These are phyloP conservation scores for Verruconis gallopava DNA, from an alignment of 2,329 filamentous ascomycete genomes.

Conservation along the genomic window DNA sequence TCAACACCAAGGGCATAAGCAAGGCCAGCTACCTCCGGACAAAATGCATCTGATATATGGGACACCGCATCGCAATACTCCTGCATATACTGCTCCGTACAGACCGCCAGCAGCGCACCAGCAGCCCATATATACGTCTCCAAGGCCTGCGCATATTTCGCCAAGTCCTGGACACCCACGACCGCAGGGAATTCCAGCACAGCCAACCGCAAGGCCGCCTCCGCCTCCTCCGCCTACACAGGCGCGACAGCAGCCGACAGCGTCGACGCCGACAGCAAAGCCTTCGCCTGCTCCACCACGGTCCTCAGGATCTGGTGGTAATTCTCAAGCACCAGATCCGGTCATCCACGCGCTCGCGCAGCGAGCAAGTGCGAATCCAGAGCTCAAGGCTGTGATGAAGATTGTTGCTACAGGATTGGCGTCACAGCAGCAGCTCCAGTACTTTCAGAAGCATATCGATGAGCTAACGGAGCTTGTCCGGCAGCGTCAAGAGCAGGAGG, in stretches of 20 bases:
- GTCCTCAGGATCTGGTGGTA: not conserved
- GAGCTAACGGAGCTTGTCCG: slow-evolving; percentile 49
- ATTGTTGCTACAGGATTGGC: slow-evolving; percentile 66
- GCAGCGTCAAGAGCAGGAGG: slow-evolving; percentile 10
- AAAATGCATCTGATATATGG: slow-evolving; percentile 4
- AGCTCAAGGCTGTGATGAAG: slow-evolving; percentile 69
- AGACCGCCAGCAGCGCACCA: not conserved
- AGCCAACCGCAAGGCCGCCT: slow-evolving; percentile 13
- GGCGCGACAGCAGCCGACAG: slow-evolving; percentile 9
- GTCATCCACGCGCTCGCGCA: slow-evolving; percentile 72
- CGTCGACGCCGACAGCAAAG: slow-evolving; percentile 1
- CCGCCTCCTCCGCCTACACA: slow-evolving; percentile 10
- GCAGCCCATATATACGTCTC: not conserved
- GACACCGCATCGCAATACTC: not conserved
- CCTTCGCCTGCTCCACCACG: slow-evolving; percentile 4
- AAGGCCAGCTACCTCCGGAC: slow-evolving; percentile 3
- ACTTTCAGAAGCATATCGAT: slow-evolving; percentile 71
- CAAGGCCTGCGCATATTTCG: slow-evolving; percentile 1
- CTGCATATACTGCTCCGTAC: not conserved
- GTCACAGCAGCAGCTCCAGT: slow-evolving; percentile 54
- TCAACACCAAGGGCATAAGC: not conserved
- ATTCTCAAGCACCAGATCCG: slow-evolving; percentile 43
- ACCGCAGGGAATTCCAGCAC: slow-evolving; percentile 18
- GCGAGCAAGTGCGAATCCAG: slow-evolving; percentile 57
- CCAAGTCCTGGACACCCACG: slow-evolving; percentile 13